Evolutionary conservation across 495 filamentous ascomycete genomes (phyloP), one percentile per base, ranked within the genome.

Genomic region (Chaetomidium leptoderma): DNA sequence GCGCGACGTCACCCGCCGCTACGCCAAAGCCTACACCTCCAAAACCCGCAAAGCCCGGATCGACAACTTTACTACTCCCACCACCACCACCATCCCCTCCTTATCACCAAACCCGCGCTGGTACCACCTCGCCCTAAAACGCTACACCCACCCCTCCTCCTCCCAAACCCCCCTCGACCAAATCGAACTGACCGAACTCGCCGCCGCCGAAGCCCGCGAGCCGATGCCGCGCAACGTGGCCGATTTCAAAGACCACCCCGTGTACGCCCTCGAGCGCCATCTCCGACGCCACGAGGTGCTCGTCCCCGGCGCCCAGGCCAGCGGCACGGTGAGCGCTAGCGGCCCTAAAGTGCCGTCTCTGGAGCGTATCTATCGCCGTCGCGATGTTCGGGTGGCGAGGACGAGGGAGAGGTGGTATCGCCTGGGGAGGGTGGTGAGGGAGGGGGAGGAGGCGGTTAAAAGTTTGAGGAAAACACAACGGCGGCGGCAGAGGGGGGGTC

Each of bases 231-330:
- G 84, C 43, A 96, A 91, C 61, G 82, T 97, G 17, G 82, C 85
- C 43, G 92, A 97, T 64, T 95, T 97, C 72, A 96, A 95, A 67
- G 85, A 88, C 63, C 93, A 99, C 70, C 95, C 95, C 0, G 72
- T 89, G 44, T 97, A 92, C 64, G 91, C 89, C 2, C 79, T 99
- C 0, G 88, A 96, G 62, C 78, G 95, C 43, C 91, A 97, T 74
- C 72, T 99, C n/a, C 84, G 82, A 47, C 79, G 85, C 19, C 85
- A 93, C 63, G 89, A 99, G 72, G 85, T 91, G 11, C 66, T 83
- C 3, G 78, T 93, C 13, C 79, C 84, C 43, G 87, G 84, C 0
- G 89, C 84, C 43, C 77, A 82, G 9, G 73, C 81, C n/a, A 84
- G 86, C 44, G 92, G 93, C 13, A 91, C 87, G 45, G 81, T 97